Percentiles rank a stretch among this genome's conserved stretches.
phyloP scores from a whole-genome alignment of 495 filamentous ascomycete genomes.

The Daldinia loculata region DNA sequence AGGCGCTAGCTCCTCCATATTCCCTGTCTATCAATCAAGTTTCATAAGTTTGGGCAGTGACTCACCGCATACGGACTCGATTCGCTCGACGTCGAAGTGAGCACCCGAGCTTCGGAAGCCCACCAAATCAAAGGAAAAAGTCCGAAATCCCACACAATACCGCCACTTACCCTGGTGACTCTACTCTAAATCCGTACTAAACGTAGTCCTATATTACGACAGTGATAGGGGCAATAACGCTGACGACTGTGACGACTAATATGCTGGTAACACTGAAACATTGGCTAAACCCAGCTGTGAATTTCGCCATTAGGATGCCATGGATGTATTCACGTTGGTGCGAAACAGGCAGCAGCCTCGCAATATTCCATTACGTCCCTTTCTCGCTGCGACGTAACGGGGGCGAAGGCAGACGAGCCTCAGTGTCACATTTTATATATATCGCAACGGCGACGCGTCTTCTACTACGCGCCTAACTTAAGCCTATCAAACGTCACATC shows the following conservation, averaged over 20 bases:
- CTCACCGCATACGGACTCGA: slow-evolving; percentile 31
- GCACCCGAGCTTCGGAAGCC: slow-evolving; percentile 12
- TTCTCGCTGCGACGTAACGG: slow-evolving; percentile 25
- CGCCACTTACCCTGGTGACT: slow-evolving; percentile 28
- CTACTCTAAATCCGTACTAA: neutral
- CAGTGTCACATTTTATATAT: slow-evolving; percentile 19
- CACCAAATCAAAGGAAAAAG: slow-evolving; percentile 25
- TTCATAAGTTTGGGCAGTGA: slow-evolving; percentile 32
- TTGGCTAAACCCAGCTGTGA: slow-evolving; percentile 14
- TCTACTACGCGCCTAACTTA: slow-evolving; percentile 26
- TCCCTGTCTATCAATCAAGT: slow-evolving; percentile 21
- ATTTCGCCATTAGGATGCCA: slow-evolving; percentile 20
- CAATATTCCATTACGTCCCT: slow-evolving; percentile 9
- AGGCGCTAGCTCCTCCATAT: slow-evolving; percentile 13
- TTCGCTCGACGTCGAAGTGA: slow-evolving; percentile 22
- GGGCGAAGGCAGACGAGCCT: slow-evolving; percentile 10
- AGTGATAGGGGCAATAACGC: slow-evolving; percentile 11
- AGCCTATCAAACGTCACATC: slow-evolving; percentile 7
- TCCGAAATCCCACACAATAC: slow-evolving; percentile 20
- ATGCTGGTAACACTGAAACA: slow-evolving; percentile 4
- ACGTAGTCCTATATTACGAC: slow-evolving; percentile 8
- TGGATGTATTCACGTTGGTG: slow-evolving; percentile 17
- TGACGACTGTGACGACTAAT: slow-evolving; percentile 11
- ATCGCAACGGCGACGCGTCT: slow-evolving; percentile 18
- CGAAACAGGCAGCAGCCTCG: slow-evolving; percentile 41